Evolutionary conservation across 1,139 yeast species (phyloP).

Genomic region (Taphrina flavorubra): DNA sequence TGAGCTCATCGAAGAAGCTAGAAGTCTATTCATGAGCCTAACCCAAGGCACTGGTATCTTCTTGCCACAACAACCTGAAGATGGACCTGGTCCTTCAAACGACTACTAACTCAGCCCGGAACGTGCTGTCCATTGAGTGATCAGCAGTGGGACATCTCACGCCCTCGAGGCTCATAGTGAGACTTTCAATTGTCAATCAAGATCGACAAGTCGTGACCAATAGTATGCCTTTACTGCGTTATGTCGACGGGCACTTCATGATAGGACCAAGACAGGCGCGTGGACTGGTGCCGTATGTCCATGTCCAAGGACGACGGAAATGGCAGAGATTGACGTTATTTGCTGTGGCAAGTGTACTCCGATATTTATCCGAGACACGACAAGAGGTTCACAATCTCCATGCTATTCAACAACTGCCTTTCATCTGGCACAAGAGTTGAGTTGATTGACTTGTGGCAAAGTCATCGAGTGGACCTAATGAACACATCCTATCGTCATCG

Average conservation of each 20-base stretch:
- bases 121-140: neutral
- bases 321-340: conserved; percentile 5
- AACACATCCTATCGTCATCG: neutral
- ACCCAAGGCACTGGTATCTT: conserved; percentile 4
- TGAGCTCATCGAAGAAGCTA: conserved; percentile 14
- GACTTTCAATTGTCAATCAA: neutral
- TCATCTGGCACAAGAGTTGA: too few relatives aligned
- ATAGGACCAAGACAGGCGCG: neutral
- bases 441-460: neutral
- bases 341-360: conserved; percentile 1
- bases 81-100: neutral
- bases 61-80: conserved; percentile 9
- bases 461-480: neutral
- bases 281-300: neutral
- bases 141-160: neutral
- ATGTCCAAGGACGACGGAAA: neutral
- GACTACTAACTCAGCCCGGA: conserved; percentile 5
- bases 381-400: neutral
- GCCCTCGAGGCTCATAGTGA: neutral
- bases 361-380: conserved; percentile 7
- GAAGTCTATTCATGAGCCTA: neutral
- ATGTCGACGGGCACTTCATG: neutral
- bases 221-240: neutral
- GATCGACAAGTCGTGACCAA: neutral
- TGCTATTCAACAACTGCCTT: too few relatives aligned